Conservation (phyloP, 345 rosid genomes). For the Euphorbia pulcherrima region DNA sequence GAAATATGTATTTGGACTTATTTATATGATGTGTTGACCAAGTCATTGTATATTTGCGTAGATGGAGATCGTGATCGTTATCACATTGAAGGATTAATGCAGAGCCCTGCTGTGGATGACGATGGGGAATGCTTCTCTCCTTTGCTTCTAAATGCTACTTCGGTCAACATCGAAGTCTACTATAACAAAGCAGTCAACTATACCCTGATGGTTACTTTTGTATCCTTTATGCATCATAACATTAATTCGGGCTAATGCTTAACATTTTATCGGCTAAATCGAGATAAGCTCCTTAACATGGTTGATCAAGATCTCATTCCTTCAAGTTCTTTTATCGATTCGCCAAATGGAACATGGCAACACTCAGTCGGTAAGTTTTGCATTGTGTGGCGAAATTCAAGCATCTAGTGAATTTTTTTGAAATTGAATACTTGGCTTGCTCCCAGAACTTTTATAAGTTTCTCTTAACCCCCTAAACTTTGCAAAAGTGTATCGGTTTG, state of each 20-base stretch:
- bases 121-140: conserved; percentile 92
- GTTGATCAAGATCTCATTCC: conserved; percentile 71
- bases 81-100: conserved; percentile 88
- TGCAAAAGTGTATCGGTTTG: no score
- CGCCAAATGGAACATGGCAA: conserved; percentile 98
- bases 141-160: conserved; percentile 74
- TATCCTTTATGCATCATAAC: conserved; percentile 61
- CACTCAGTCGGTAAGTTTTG: conserved; percentile 80
- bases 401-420: not conserved
- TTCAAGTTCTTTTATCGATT: conserved; percentile 88
- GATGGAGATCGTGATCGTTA: conserved; percentile 70
- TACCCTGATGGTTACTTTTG: conserved; percentile 97
- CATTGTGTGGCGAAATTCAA: not conserved
- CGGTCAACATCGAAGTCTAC: conserved; percentile 89
- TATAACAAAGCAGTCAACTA: conserved; percentile 98
- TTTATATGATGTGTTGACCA: not conserved
- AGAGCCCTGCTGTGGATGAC: conserved; percentile 89
- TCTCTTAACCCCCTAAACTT: no score
- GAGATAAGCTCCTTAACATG: conserved; percentile 52
- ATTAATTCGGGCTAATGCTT: conserved; percentile 3
- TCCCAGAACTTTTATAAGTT: no score
- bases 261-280: conserved; percentile 10
- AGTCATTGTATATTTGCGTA: conserved; percentile 30
- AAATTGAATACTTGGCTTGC: no score
- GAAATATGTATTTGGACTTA: no score